Percentiles rank a stretch among this genome's conserved stretches.
Conservation (phyloP, 2,329 filamentous ascomycete species). For the Stagonosporopsis cucurbitacearum region DNA sequence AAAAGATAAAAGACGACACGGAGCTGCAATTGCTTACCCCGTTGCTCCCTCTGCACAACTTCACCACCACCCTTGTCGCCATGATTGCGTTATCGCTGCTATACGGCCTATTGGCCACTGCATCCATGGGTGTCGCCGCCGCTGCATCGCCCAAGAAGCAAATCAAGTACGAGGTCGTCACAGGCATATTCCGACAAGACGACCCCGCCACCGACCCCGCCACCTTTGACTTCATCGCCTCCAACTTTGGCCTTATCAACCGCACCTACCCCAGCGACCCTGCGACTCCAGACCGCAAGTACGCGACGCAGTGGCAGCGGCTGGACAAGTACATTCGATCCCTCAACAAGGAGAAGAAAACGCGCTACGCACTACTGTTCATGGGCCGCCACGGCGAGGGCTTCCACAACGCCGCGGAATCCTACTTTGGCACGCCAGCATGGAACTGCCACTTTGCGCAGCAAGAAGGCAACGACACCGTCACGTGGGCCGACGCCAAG, state of each 20-base stretch:
- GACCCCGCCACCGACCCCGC: conserved; percentile 61
- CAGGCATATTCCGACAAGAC: conserved; percentile 70
- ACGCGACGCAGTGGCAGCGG: conserved; percentile 68
- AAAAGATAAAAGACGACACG: conserved; percentile 20
- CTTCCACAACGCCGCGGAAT: conserved; percentile 68
- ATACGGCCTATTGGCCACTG: conserved; percentile 26
- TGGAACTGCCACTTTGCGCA: conserved; percentile 76
- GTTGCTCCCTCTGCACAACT: neutral
- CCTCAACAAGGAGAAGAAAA: conserved; percentile 59
- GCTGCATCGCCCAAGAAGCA: conserved; percentile 38
- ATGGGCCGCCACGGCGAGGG: conserved; percentile 75
- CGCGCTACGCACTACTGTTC: conserved; percentile 70
- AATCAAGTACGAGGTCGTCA: conserved; percentile 66
- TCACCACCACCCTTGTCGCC: neutral
- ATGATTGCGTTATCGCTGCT: conserved; percentile 31
- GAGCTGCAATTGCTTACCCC: neutral
- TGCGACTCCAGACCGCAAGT: conserved; percentile 41
- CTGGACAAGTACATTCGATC: conserved; percentile 64
- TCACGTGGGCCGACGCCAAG: conserved; percentile 68
- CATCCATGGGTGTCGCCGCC: conserved; percentile 21
- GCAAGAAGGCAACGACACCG: conserved; percentile 68
- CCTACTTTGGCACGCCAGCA: conserved; percentile 69
- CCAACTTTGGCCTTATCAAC: conserved; percentile 71
- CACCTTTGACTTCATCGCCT: conserved; percentile 56
- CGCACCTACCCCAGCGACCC: conserved; percentile 65